A percentile compares a stretch with the other conserved stretches of the same genome.
Evolutionary conservation across 2,329 filamentous ascomycete genomes (phyloP).

Genomic region (Penicillium concentricum): DNA sequence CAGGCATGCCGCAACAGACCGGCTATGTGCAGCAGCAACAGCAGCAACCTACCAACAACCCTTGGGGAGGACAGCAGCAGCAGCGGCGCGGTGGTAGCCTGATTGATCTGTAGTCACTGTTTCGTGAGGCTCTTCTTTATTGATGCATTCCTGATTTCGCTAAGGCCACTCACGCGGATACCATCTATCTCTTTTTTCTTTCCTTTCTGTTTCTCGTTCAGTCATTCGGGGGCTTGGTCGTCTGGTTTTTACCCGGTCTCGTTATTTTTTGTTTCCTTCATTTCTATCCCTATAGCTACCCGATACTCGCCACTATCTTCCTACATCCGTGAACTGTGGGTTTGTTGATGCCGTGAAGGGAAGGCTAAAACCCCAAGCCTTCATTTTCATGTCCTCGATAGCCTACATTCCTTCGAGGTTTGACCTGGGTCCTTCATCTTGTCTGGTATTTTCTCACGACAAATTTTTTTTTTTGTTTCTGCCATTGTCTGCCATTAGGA

Average conservation of each 20-base stretch:
- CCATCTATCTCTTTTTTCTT: neutral
- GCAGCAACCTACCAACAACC: slow-evolving; percentile 51
- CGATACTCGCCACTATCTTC: neutral
- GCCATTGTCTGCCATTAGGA: slow-evolving; percentile 20
- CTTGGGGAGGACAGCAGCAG: slow-evolving; percentile 54
- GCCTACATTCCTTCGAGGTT: neutral
- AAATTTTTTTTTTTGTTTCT: slow-evolving; percentile 21
- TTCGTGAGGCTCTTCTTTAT: neutral
- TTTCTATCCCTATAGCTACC: slow-evolving; percentile 1
- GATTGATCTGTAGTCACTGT: slow-evolving; percentile 56
- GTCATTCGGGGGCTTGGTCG: slow-evolving; percentile 1
- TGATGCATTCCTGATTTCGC: slow-evolving; percentile 1
- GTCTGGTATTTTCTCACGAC: slow-evolving; percentile 5
- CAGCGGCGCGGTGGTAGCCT: slow-evolving; percentile 55
- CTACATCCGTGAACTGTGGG: neutral
- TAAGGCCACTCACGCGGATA: slow-evolving; percentile 10
- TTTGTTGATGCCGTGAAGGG: neutral
- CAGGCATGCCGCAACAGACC: slow-evolving; percentile 58
- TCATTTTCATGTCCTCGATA: neutral
- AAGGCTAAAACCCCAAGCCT: neutral
- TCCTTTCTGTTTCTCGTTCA: slow-evolving; percentile 1
- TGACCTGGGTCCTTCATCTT: neutral
- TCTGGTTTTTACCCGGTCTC: slow-evolving; percentile 6
- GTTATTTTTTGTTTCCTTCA: neutral
- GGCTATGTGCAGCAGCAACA: slow-evolving; percentile 48